phyloP scores from a whole-genome alignment of 2,329 filamentous ascomycete genomes.

The Biscogniauxia marginata region DNA sequence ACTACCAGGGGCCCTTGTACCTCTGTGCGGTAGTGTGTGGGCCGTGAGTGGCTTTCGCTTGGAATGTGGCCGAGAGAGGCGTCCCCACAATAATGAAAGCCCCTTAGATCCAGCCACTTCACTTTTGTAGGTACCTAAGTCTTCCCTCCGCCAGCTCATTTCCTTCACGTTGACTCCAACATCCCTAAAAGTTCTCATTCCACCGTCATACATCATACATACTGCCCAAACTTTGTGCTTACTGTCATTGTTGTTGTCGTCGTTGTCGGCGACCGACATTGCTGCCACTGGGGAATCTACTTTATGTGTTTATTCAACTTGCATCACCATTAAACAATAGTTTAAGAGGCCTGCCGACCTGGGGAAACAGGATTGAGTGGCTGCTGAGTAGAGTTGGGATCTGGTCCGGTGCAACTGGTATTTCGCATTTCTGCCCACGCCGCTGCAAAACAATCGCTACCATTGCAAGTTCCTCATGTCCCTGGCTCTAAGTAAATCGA shows the following conservation, averaged over 20 bases:
- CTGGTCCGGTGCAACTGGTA: neutral
- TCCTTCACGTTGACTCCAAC: slow-evolving; percentile 11
- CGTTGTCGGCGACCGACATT: neutral
- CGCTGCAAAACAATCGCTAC: neutral
- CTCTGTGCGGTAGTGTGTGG: neutral
- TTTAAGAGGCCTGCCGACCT: no score
- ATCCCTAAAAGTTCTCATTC: slow-evolving; percentile 16
- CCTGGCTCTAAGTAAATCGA: neutral
- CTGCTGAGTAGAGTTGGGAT: neutral
- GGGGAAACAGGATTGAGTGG: neutral
- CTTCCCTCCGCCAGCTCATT: slow-evolving; percentile 14
- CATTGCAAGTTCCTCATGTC: neutral
- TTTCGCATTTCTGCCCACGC: neutral
- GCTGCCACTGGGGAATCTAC: neutral
- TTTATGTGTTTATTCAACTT: neutral
- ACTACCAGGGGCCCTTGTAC: neutral
- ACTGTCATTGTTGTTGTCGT: neutral
- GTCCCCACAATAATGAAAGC: neutral
- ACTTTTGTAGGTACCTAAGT: slow-evolving; percentile 18
- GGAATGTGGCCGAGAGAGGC: neutral
- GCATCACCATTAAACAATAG: neutral
- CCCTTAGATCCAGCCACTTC: slow-evolving; percentile 20
- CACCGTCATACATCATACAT: neutral
- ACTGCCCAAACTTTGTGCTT: no score
- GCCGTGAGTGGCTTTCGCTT: no score